These are phyloP conservation scores for Gnaphalium uliginosum DNA, from an alignment of 129 eudicot genomes.

Conservation along the genomic window DNA sequence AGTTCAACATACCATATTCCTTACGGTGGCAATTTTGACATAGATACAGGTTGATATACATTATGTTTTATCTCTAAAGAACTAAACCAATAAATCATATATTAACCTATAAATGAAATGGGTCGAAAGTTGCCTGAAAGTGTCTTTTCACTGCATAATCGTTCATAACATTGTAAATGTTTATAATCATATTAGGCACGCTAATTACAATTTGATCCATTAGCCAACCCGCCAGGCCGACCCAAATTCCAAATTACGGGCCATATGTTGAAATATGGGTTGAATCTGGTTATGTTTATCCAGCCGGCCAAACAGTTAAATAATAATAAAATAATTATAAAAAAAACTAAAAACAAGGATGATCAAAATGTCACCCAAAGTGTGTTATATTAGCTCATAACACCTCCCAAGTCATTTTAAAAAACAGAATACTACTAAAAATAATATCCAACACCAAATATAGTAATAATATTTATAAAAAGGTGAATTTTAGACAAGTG, in stretches of 20 bases:
- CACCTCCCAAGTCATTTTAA: background rate
- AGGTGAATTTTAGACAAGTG: background rate
- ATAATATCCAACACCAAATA: background rate
- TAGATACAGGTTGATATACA: background rate
- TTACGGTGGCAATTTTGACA: background rate
- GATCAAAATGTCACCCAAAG: background rate
- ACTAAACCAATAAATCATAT: background rate
- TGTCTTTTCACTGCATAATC: background rate
- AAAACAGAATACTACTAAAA: background rate
- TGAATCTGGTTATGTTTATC: background rate
- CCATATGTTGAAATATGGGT: background rate
- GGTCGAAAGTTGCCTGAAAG: background rate
- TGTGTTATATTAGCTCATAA: background rate
- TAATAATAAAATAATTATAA: background rate
- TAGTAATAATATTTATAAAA: background rate
- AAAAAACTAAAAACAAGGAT: background rate
- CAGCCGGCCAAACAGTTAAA: background rate
- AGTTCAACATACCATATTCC: background rate
- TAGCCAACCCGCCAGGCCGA: background rate
- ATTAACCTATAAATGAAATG: background rate
- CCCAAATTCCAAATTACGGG: background rate
- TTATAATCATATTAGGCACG: background rate
- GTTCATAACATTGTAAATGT: background rate
- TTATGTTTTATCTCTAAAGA: background rate
- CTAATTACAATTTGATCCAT: background rate